Base-by-base conservation (phyloP, 768 basidiomycete species). In the Serpula lacrymans region DNA sequence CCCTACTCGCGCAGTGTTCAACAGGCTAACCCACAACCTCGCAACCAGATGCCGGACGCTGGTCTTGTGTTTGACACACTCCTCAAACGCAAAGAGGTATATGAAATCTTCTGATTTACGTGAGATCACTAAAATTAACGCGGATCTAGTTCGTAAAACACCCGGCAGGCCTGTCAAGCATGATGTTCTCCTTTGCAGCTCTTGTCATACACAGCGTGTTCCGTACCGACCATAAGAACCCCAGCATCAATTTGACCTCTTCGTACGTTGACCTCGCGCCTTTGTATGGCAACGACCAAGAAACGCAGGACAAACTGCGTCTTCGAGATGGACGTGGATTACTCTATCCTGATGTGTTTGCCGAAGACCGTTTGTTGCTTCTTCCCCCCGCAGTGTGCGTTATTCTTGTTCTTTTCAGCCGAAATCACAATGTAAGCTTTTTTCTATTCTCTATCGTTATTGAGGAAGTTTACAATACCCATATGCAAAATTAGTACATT, bases 181-280 rank as follows among this genome's bases (percentile, higher is more conserved):
- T 87, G 55, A 84, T 91, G 81, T 91, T 91, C 55, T 68, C 81
- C 6, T 90, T 87, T 47, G 89, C 88, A 6, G 80, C 88, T 2
- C 72, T 90, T 10, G 86, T 91, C 28, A 88, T 90, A 36, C 88
- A 90, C 54, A 88, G 85, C 33, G 80, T 89, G 39, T 94, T 94
- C 76, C 86, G 87, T 30, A 92, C 90, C 0, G 78, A 79, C 9
- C 84, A 86, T 57, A 60, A 53, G 8, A 68, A 85, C 35, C 68
- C 71, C 12, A 74, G 72, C 52, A 80, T 88, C 50, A 94, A 94
- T 61, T 76, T 89, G 56, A 91, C 91, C 2, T 87, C 86, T 0
- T 84, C 86, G 10, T 94, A 94, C 52, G 80, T 92, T 37, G 91
- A 94, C 53, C 73, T 94, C 2, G 77, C 81, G 3, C 87, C 88